Conservation (phyloP, 768 basidiomycete species). For the Panellus pusillus region DNA sequence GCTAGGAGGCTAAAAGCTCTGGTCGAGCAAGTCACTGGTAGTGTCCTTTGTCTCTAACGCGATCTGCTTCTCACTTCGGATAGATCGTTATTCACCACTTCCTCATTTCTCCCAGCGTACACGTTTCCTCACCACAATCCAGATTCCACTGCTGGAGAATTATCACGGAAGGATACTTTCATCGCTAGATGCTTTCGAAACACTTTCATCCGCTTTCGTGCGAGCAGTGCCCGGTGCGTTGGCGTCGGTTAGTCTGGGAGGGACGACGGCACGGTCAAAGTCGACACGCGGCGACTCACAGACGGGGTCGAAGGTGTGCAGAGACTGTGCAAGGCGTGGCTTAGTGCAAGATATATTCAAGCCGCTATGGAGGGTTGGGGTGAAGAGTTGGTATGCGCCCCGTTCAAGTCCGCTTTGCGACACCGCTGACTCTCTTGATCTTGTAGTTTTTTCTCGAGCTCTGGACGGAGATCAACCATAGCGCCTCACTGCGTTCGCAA, state of each 20-base stretch:
- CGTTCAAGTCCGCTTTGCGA: neutral
- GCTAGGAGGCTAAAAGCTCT: conserved; percentile 81
- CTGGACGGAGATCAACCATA: conserved; percentile 74
- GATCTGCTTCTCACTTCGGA: neutral
- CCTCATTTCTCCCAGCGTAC: conserved; percentile 76
- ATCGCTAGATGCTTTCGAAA: conserved; percentile 93
- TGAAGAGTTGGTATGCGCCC: conserved; percentile 75
- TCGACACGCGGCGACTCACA: conserved; percentile 68
- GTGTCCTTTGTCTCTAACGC: conserved; percentile 12
- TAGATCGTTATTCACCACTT: conserved; percentile 90
- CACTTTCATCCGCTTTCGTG: conserved; percentile 81
- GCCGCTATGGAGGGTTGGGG: conserved; percentile 78
- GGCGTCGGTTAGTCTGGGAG: conserved; percentile 51
- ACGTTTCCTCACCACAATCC: conserved; percentile 81
- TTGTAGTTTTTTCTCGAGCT: conserved; percentile 89
- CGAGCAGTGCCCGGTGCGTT: conserved; percentile 93
- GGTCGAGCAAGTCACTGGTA: conserved; percentile 90
- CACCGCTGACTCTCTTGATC: neutral
- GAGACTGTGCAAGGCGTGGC: conserved; percentile 79
- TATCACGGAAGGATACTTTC: conserved; percentile 79
- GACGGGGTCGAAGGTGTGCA: conserved; percentile 82
- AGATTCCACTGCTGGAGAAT: conserved; percentile 78
- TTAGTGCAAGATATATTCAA: conserved; percentile 77
- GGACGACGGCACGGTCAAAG: conserved; percentile 39
- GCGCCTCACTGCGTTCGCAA: conserved; percentile 55